Conservation (phyloP, 495 filamentous ascomycete genomes). For the Talaromyces adpressus region DNA sequence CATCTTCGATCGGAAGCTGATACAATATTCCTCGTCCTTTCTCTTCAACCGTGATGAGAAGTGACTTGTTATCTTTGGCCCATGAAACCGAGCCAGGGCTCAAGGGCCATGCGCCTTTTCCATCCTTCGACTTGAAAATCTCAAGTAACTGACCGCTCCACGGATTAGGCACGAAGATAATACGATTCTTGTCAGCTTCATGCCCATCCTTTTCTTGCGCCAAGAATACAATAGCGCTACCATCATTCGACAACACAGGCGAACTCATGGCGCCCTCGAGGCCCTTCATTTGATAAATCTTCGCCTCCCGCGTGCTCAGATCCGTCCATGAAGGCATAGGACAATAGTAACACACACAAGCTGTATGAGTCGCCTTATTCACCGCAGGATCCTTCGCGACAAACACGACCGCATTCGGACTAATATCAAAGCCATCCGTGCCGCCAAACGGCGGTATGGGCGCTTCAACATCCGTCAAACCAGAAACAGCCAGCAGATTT, state of each 20-base stretch:
- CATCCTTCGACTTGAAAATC: constrained; percentile 55
- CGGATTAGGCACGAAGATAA: constrained; percentile 59
- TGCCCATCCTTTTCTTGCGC: constrained; percentile 76
- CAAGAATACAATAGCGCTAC: constrained; percentile 68
- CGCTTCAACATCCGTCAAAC: constrained; percentile 38
- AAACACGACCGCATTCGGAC: constrained; percentile 59
- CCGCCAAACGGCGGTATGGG: constrained; percentile 57
- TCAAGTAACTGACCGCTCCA: constrained; percentile 51
- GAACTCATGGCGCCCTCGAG: constrained; percentile 66
- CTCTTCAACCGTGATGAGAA: constrained; percentile 64
- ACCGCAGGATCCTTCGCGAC: constrained; percentile 77
- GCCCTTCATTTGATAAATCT: constrained; percentile 29
- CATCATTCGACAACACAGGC: constrained; percentile 71
- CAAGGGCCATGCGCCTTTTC: constrained; percentile 58
- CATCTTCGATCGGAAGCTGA: constrained; percentile 48
- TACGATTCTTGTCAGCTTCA: constrained; percentile 79
- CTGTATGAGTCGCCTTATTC: constrained; percentile 73
- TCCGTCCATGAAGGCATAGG: constrained; percentile 53
- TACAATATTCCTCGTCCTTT: constrained; percentile 57
- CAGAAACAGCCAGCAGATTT: constrained; percentile 39
- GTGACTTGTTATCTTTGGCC: constrained; percentile 53
- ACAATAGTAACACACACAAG: constrained; percentile 57
- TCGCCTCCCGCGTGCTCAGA: constrained; percentile 34
- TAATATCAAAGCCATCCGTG: constrained; percentile 51
- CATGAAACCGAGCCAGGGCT: constrained; percentile 61